Evolutionary conservation across 371 early-diverging fungal species (phyloP).

Genomic region (Zychaea mexicana): DNA sequence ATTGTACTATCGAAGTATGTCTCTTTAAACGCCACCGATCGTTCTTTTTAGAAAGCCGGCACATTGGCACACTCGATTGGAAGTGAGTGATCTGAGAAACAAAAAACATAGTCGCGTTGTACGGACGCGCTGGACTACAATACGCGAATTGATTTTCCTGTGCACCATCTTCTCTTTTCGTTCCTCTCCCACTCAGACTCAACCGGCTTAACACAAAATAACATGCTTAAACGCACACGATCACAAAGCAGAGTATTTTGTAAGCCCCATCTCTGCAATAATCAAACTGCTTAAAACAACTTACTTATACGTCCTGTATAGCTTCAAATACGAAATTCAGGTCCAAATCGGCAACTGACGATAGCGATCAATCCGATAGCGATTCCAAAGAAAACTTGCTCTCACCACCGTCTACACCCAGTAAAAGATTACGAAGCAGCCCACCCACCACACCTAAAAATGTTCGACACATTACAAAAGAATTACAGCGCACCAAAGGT

Average conservation of each 20-base stretch:
- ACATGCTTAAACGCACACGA: conserved; percentile 13
- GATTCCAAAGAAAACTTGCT: conserved; percentile 12
- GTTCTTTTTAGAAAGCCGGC: too few species aligned
- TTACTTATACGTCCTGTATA: not conserved
- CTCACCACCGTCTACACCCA: conserved; percentile 17
- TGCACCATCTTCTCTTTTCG: not conserved
- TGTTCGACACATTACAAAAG: conserved; percentile 10
- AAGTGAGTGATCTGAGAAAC: too few species aligned
- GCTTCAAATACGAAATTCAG: not conserved
- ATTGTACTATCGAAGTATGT: too few species aligned
- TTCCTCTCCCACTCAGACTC: not conserved
- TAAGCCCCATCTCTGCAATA: not conserved
- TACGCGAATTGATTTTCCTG: too few species aligned
- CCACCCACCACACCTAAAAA: conserved; percentile 8
- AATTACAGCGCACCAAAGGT: conserved; percentile 8
- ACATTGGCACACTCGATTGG: too few species aligned
- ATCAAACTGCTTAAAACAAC: not conserved
- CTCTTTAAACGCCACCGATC: too few species aligned
- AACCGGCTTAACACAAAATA: not conserved
- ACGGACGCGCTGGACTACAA: too few species aligned
- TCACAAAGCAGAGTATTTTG: conserved; percentile 8
- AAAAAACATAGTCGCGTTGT: too few species aligned
- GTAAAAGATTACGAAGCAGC: not conserved
- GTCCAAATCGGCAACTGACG: not conserved
- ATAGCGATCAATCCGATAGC: conserved; percentile 3